Conservation (phyloP, 1,284 basidiomycete genomes). For the Fomitopsis pinicola region DNA sequence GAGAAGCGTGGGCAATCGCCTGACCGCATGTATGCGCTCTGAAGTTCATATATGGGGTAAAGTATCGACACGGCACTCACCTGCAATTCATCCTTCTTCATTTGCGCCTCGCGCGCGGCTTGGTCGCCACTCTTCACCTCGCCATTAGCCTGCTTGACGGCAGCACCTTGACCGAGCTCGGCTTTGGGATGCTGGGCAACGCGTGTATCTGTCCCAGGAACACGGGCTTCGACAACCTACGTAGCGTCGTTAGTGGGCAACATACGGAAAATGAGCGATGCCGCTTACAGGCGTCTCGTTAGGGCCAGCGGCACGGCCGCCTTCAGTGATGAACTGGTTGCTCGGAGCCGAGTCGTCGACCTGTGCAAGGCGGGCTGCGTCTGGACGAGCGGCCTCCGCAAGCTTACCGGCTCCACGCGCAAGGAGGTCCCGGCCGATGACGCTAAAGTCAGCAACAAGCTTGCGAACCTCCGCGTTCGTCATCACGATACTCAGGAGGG, state of each 20-base stretch:
- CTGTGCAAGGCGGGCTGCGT: slow-evolving; percentile 54
- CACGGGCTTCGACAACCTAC: slow-evolving; percentile 42
- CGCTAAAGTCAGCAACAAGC: slow-evolving; percentile 76
- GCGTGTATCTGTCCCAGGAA: slow-evolving; percentile 40
- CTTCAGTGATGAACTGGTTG: slow-evolving; percentile 53
- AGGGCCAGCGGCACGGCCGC: slow-evolving; percentile 39
- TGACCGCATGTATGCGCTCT: background rate
- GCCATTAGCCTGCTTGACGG: slow-evolving; percentile 28
- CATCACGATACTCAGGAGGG: slow-evolving; percentile 76
- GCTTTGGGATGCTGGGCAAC: slow-evolving; percentile 44
- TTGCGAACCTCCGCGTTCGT: slow-evolving; percentile 94
- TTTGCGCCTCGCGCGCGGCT: slow-evolving; percentile 17
- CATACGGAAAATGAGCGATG: slow-evolving; percentile 1
- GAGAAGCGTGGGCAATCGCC: too few species aligned
- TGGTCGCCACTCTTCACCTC: slow-evolving; percentile 31
- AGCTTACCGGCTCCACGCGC: slow-evolving; percentile 74
- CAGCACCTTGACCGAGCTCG: slow-evolving; percentile 24
- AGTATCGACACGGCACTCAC: slow-evolving; percentile 4
- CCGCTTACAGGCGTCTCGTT: slow-evolving; percentile 27
- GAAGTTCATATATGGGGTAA: background rate
- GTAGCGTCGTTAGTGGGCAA: background rate
- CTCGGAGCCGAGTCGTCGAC: slow-evolving; percentile 71
- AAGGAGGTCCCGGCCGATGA: slow-evolving; percentile 86
- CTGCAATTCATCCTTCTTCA: slow-evolving; percentile 17
- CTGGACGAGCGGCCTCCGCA: slow-evolving; percentile 68